Base-by-base conservation (phyloP, 2,329 filamentous ascomycete genomes). In the Pseudogymnoascus pannorum region DNA sequence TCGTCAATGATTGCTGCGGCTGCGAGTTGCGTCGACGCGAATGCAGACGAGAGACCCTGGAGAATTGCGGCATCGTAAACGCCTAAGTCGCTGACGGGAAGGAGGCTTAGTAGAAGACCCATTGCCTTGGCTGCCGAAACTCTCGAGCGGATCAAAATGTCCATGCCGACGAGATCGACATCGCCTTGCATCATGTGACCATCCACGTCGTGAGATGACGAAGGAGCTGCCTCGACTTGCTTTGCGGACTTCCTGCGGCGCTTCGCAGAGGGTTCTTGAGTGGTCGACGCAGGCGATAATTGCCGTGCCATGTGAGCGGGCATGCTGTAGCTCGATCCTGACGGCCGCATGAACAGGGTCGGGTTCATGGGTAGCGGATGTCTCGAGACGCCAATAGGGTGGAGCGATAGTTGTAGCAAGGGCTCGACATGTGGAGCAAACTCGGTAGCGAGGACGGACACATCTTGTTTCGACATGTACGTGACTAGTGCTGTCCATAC, bases 161-260 rank as follows among this genome's bases (percentile, higher is more conserved):
- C 94, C 69, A 89, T 84, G 31, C 94, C 92, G 24, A 99, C 92
- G 42, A 99, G 80, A 71, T 99, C 95, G 54, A 97, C 87, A 69
- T 99, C 95, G 59, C 95, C 94, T 72, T 93, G 90, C 79, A 99
- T 92, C 88, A 99, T 97, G 67, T 96, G 92, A 8, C 92, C 94
- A 72, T 99, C 94, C 16, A 99, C 91, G 73, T 99, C 96, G 74
- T 99, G 94, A 1, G 88, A 84, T n/a, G 88, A 78, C n/a, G 78
- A 82, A 1, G 83, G 76, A 1, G 82, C 77, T 7, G 81, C 75
- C 26, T 92, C 88, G 60, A 94, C 90, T 61, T 80, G 81, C 77
- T 95, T 96, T n/a, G 89, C 86, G 0, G 89, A 89, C 74, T 92
- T 95, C 64, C 92, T 86, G 33, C 92, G 84, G 66, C 91, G 87